phyloP scores from a whole-genome alignment of 2,329 filamentous ascomycete species.

The Aspergillus tamarii region DNA sequence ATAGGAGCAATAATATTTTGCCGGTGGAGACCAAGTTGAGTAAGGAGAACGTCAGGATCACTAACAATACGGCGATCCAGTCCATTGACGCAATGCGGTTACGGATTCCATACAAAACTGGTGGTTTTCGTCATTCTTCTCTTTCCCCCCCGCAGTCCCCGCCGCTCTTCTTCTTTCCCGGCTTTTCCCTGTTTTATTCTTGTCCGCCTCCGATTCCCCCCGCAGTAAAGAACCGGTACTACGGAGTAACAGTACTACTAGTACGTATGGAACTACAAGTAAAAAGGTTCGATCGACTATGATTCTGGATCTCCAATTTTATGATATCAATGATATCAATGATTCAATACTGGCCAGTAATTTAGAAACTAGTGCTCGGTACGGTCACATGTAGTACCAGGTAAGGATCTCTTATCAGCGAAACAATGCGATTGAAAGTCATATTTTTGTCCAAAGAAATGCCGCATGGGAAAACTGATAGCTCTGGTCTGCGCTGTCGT shows the following conservation, averaged over 20 bases:
- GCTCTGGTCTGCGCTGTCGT: neutral
- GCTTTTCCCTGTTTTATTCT: slow-evolving; percentile 22
- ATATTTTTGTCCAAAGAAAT: neutral
- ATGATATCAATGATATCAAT: neutral
- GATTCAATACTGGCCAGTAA: neutral
- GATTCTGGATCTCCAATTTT: neutral
- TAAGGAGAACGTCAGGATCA: slow-evolving; percentile 1
- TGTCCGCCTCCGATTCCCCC: slow-evolving; percentile 26
- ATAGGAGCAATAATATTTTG: slow-evolving; percentile 6
- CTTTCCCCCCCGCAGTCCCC: slow-evolving; percentile 4
- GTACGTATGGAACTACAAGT: no score
- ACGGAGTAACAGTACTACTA: no score
- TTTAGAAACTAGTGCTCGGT: no score
- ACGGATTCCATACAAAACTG: no score
- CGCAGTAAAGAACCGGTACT: slow-evolving; percentile 7
- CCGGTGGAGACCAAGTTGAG: slow-evolving; percentile 4
- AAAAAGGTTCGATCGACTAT: neutral
- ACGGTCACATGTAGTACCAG: no score
- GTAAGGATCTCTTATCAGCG: neutral
- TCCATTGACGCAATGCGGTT: slow-evolving; percentile 20
- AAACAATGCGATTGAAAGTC: neutral
- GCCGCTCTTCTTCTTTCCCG: slow-evolving; percentile 24
- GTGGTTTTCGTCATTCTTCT: neutral
- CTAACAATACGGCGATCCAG: neutral
- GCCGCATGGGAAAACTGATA: slow-evolving; percentile 5